Conservation (phyloP, 164 flowering plant genomes). For the Vitis rupestris region DNA sequence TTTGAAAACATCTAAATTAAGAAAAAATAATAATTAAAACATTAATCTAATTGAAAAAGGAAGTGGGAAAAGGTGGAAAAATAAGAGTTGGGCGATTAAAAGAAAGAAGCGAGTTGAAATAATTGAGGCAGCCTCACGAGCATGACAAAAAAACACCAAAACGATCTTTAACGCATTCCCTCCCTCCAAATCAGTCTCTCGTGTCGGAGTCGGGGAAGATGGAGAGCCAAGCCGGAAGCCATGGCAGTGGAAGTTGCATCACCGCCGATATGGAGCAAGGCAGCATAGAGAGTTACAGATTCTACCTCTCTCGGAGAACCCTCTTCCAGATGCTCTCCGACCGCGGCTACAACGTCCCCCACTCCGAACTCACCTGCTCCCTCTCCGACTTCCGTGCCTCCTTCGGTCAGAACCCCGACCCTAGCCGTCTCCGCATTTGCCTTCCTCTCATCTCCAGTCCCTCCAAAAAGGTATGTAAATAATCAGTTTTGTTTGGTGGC, state of each 20-base stretch:
- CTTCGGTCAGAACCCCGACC: constrained; percentile 16
- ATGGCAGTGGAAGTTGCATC: not conserved
- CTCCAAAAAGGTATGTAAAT: constrained; percentile 19
- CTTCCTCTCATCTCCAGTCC: constrained; percentile 15
- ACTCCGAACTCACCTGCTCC: constrained; percentile 17
- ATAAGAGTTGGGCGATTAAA: too few relatives aligned
- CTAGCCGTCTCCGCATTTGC: constrained; percentile 18
- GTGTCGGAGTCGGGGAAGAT: too few relatives aligned
- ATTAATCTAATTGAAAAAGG: too few relatives aligned
- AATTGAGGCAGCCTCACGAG: too few relatives aligned
- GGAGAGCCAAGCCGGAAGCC: not conserved
- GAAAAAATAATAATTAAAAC: too few relatives aligned
- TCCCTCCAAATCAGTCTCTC: too few relatives aligned
- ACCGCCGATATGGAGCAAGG: constrained; percentile 7
- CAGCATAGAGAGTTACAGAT: constrained; percentile 19
- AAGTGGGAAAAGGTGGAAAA: too few relatives aligned
- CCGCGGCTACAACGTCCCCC: constrained; percentile 28
- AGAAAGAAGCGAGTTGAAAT: too few relatives aligned
- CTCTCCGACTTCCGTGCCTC: constrained; percentile 21
- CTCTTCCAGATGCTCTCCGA: constrained; percentile 31
- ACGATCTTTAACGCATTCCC: too few relatives aligned
- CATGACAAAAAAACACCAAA: too few relatives aligned
- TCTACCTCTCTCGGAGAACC: constrained; percentile 28
- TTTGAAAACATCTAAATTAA: too few relatives aligned
- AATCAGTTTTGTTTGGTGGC: not conserved